Conservation (phyloP, 192 early-diverging fungal species). For the Backusella macrospora region DNA sequence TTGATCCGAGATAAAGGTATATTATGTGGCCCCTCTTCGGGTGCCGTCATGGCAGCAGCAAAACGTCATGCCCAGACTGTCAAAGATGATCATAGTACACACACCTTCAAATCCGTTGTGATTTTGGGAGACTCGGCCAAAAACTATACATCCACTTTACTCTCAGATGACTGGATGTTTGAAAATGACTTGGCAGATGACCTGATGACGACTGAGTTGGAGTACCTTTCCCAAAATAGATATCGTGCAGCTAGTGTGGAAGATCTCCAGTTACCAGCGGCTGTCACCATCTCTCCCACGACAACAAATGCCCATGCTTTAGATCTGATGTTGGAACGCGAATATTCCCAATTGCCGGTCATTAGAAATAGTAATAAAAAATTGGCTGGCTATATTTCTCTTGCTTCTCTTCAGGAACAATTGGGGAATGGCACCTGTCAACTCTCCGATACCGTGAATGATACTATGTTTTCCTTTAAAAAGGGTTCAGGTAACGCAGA, state of each 20-base stretch:
- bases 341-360: constrained; percentile 89
- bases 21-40: constrained; percentile 63
- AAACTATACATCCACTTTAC: constrained; percentile 69
- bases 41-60: constrained; percentile 68
- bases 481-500: constrained; percentile 22
- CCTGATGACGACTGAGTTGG: constrained; percentile 54
- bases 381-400: constrained; percentile 76
- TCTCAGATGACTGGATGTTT: constrained; percentile 80
- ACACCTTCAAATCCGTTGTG: constrained; percentile 48
- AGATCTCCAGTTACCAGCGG: constrained; percentile 81
- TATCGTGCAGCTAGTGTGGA: constrained; percentile 83
- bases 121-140: constrained; percentile 71
- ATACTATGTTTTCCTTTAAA: constrained; percentile 71
- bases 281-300: constrained; percentile 66
- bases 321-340: constrained; percentile 76
- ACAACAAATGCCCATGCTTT: constrained; percentile 64
- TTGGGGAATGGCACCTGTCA: constrained; percentile 55
- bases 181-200: constrained; percentile 75
- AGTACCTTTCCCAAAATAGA: constrained; percentile 62
- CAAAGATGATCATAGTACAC: constrained; percentile 34
- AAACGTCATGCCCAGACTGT: constrained; percentile 47
- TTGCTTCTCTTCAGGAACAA: constrained; percentile 59
- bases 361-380: constrained; percentile 62
- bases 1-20: constrained; percentile 65
- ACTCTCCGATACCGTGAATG: constrained; percentile 50